phyloP scores from a whole-genome alignment of 345 rosid genomes.

The Pistacia vera region DNA sequence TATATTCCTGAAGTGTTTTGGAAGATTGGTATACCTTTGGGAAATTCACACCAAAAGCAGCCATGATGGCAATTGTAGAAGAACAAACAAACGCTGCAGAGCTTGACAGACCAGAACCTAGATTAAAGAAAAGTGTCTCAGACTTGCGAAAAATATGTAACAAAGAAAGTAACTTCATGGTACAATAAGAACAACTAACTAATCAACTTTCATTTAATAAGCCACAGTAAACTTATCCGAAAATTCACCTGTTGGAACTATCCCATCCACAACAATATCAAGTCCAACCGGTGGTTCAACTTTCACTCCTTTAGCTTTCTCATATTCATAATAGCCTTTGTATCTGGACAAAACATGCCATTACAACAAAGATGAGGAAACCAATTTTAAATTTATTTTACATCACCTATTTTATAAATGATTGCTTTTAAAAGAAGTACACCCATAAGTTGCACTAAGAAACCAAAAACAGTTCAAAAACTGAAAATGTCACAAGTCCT shows the following conservation, averaged over 20 bases:
- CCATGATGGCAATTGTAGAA: slow-evolving; percentile 93
- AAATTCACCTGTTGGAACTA: slow-evolving; percentile 83
- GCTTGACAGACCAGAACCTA: slow-evolving; percentile 95
- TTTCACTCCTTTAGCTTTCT: slow-evolving; percentile 68
- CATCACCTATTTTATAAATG: background rate
- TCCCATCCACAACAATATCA: slow-evolving; percentile 89
- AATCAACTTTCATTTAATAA: slow-evolving; percentile 4
- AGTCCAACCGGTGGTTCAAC: slow-evolving; percentile 77
- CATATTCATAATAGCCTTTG: slow-evolving; percentile 83
- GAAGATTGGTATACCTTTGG: slow-evolving; percentile 59
- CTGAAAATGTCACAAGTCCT: no score
- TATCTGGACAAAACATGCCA: slow-evolving; percentile 48
- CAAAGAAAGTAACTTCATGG: background rate
- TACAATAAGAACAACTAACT: background rate
- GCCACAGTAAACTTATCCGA: background rate
- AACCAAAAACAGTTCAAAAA: background rate
- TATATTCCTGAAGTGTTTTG: background rate
- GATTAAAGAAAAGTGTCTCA: slow-evolving; percentile 15
- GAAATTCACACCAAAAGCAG: slow-evolving; percentile 60
- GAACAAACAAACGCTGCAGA: slow-evolving; percentile 97
- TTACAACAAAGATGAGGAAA: no score
- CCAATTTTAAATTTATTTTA: background rate
- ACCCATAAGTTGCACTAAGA: background rate
- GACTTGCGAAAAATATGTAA: slow-evolving; percentile 2
- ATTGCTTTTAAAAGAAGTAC: background rate